These are phyloP conservation scores for Scenedesmus sp. DNA, from an alignment of 163 green algal genomes.

Conservation along the genomic window DNA sequence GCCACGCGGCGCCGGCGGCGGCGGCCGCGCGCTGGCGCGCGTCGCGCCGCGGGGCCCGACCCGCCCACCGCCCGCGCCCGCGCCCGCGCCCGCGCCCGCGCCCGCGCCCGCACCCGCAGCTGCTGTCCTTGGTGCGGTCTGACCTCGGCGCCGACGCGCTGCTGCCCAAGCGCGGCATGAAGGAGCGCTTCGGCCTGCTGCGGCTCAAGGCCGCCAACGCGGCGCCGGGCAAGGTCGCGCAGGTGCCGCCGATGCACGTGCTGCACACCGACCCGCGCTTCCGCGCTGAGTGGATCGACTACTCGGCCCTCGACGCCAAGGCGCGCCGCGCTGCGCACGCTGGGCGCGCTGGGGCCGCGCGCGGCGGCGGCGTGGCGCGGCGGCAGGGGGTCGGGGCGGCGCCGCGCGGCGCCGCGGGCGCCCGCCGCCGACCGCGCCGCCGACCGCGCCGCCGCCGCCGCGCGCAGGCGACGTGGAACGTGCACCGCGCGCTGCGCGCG, in stretches of 20 bases:
- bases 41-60: too few species aligned
- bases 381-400: too few species aligned
- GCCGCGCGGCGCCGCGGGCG: too few species aligned
- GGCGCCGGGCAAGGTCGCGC: slow-evolving; percentile 65
- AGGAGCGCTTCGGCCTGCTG: slow-evolving; percentile 86
- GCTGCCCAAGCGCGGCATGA: slow-evolving; percentile 86
- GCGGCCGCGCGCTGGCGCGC: too few species aligned
- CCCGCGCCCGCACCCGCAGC: not conserved
- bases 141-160: not conserved
- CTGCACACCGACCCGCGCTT: slow-evolving; percentile 76
- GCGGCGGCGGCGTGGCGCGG: too few species aligned
- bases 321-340: slow-evolving; percentile 17
- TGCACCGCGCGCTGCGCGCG: slow-evolving; percentile 68
- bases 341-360: not conserved
- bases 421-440: too few species aligned
- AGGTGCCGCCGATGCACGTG: slow-evolving; percentile 80
- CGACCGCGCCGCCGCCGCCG: too few species aligned
- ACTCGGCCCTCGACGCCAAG: slow-evolving; percentile 92
- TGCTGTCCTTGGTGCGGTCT: not conserved
- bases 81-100: too few species aligned
- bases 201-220: slow-evolving; percentile 73
- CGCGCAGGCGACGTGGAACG: slow-evolving; percentile 81
- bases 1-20: not conserved
- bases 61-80: too few species aligned
- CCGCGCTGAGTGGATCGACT: slow-evolving; percentile 89